phyloP scores from a whole-genome alignment of 169 alveolate species.

The Blepharisma undulans region DNA sequence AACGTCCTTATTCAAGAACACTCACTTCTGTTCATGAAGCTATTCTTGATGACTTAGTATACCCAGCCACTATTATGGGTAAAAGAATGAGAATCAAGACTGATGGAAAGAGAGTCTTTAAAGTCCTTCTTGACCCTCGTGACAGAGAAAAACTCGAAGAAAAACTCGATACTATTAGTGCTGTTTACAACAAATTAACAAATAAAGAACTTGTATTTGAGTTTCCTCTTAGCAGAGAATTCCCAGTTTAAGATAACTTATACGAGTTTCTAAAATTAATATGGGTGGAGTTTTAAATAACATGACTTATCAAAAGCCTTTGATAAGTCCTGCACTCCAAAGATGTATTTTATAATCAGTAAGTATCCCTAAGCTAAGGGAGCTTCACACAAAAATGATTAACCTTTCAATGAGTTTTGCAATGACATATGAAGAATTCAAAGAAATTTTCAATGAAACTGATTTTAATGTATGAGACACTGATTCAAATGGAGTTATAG shows the following conservation, averaged over 20 bases:
- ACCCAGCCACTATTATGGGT: constrained; percentile 93
- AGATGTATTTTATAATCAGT: neutral
- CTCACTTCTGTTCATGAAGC: constrained; percentile 95
- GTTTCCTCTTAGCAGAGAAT: constrained; percentile 75
- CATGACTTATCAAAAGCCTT: neutral
- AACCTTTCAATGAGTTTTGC: neutral
- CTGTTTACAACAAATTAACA: constrained; percentile 93
- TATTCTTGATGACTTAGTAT: constrained; percentile 94
- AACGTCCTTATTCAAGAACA: constrained; percentile 94
- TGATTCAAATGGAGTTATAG: constrained; percentile 48
- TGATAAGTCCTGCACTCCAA: neutral
- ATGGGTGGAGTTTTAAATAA: too few species aligned
- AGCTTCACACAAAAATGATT: neutral
- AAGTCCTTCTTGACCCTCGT: constrained; percentile 93
- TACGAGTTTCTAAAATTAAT: too few species aligned
- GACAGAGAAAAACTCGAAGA: constrained; percentile 94
- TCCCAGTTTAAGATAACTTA: constrained; percentile 39
- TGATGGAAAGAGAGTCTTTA: constrained; percentile 93
- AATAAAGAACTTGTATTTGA: constrained; percentile 91
- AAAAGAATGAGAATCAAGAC: constrained; percentile 91
- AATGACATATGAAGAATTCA: neutral
- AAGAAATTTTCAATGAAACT: neutral
- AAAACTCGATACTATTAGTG: constrained; percentile 93
- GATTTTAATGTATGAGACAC: constrained; percentile 22
- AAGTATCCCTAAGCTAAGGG: neutral